Base-by-base conservation (phyloP, 2,329 filamentous ascomycete genomes). In the Pseudogymnoascus verrucosus region DNA sequence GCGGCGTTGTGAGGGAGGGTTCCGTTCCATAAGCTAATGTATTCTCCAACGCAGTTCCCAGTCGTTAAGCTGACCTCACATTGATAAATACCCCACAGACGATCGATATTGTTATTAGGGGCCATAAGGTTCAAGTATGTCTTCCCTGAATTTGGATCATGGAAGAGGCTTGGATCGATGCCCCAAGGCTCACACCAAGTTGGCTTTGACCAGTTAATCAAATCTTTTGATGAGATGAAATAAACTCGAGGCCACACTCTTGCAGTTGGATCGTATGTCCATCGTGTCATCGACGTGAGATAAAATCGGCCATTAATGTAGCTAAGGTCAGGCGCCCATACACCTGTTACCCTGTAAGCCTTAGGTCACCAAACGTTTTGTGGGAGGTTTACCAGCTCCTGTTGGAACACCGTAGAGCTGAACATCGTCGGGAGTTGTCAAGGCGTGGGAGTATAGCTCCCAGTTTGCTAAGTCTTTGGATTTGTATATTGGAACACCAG, bases 401-500 rank as follows among this genome's bases (percentile, higher is more conserved):
- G 62, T 63, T 8, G 64, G 64, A 23, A 62, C 61, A 26, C 64
- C 65, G 44, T 66, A 66, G 14, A 64, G 51, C 39, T 66, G 59
- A n/a, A 63, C 36, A 62, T 66, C 62, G 1, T 63, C 40, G 4
- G 66, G 61, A 10, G 60, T 59, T 14, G 61, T 66, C 5, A 65
- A 62, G 12, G 67, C 67, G 54, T 68, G 67, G 36, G 64, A 64
- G 54, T 76, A 73, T 14, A 78, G 70, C 1, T 66, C 72, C 77
- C 77, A 78, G 16, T 72, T 70, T 31, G 76, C 72, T 37, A 79
- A 68, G 66, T 80, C 78, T 7, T 71, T 79, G 36, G 79, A 81
- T 63, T 83, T 79, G 65, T 84, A 81, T 51, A 84, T 80, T 3
- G 79, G 80, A 2, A 79, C 76, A 0, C 79, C 80, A 0, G 81